Conservation (phyloP, 176 grass and related monocot genomes). For the Oryza meyeriana region DNA sequence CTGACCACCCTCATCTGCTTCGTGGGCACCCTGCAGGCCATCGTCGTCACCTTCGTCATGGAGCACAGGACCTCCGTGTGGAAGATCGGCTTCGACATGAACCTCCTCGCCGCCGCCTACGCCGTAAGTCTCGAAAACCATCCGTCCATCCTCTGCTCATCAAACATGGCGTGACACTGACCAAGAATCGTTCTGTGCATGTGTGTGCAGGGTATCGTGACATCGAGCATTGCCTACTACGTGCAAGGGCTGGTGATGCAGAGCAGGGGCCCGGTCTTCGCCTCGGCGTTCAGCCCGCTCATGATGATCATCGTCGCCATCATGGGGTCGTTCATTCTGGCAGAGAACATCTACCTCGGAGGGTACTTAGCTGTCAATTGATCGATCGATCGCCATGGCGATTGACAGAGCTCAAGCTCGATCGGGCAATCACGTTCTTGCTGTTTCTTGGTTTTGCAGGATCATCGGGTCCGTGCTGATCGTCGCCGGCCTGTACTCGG, state of each 20-base stretch:
- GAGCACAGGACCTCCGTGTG: slow-evolving; percentile 66
- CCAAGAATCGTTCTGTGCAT: not conserved
- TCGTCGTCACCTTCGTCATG: slow-evolving; percentile 83
- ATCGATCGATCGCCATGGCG: not conserved
- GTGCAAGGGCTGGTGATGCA: slow-evolving; percentile 96
- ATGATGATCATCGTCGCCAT: slow-evolving; percentile 99
- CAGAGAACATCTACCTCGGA: slow-evolving; percentile 97
- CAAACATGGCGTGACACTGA: slow-evolving; percentile 7
- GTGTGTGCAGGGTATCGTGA: slow-evolving; percentile 78
- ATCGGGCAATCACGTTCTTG: not conserved
- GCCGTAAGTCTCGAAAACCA: slow-evolving; percentile 53
- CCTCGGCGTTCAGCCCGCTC: slow-evolving; percentile 93
- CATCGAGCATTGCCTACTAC: slow-evolving; percentile 99
- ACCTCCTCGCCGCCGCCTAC: slow-evolving; percentile 94
- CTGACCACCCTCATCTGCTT: slow-evolving; percentile 85
- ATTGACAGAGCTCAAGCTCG: not conserved
- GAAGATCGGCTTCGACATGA: slow-evolving; percentile 97
- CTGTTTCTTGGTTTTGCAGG: slow-evolving; percentile 44
- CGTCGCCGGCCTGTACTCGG: slow-evolving; percentile 80
- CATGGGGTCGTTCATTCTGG: slow-evolving; percentile 96
- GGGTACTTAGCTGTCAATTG: slow-evolving; percentile 37
- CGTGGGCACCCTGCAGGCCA: slow-evolving; percentile 92
- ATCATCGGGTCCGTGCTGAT: slow-evolving; percentile 72
- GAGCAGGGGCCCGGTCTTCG: slow-evolving; percentile 79
- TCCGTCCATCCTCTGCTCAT: not conserved